phyloP scores from a whole-genome alignment of 805 yeast species.

The Ogataea saltuana region DNA sequence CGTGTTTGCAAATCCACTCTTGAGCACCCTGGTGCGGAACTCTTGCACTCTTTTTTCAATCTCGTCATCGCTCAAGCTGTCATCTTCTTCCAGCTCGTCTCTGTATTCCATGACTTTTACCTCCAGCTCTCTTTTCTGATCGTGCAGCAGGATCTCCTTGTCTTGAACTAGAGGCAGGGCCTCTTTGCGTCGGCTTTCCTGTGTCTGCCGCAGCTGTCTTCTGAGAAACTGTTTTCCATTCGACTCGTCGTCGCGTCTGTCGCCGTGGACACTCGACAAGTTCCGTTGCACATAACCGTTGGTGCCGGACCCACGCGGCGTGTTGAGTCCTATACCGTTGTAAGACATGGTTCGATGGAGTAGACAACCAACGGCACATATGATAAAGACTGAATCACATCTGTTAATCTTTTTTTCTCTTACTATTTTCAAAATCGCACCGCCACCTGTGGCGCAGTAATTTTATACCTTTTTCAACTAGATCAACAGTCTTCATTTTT shows the following conservation, averaged over 20 bases:
- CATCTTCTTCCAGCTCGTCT: constrained; percentile 52
- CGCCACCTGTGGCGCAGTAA: no score
- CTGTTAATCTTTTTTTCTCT: no score
- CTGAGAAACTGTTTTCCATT: constrained; percentile 40
- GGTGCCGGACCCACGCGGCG: constrained; percentile 63
- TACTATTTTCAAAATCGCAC: no score
- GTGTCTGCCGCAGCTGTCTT: constrained; percentile 33
- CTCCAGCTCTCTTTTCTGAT: constrained; percentile 41
- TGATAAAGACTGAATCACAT: not conserved
- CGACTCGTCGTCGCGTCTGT: constrained; percentile 25
- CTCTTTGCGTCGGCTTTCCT: constrained; percentile 16
- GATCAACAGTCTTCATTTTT: not conserved
- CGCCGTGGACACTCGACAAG: constrained; percentile 29
- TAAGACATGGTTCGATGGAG: constrained; percentile 46
- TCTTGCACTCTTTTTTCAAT: constrained; percentile 35
- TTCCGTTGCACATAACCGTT: constrained; percentile 60
- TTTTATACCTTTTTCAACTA: not conserved
- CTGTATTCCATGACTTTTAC: constrained; percentile 51
- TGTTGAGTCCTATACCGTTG: constrained; percentile 57
- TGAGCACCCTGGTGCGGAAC: constrained; percentile 27
- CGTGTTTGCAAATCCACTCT: not conserved
- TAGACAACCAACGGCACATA: not conserved
- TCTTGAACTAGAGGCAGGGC: constrained; percentile 18
- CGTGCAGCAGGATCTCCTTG: constrained; percentile 37
- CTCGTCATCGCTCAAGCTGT: constrained; percentile 38